Conservation (phyloP, 306 rosid species). For the Pueraria montana region DNA sequence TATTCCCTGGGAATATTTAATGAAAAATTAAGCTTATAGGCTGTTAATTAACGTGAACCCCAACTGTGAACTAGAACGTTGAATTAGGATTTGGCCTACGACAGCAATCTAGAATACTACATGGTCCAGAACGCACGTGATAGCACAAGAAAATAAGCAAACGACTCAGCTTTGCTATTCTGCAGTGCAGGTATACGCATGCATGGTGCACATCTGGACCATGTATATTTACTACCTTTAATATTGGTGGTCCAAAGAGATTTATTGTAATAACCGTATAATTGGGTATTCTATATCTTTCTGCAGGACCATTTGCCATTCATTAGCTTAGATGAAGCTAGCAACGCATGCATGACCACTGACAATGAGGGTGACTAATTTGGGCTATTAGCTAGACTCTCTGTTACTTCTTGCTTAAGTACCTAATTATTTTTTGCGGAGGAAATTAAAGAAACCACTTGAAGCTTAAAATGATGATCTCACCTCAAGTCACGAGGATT, state of each 20-base stretch:
- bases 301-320: constrained; percentile 68
- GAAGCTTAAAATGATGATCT: neutral
- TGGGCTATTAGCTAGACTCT: constrained; percentile 3
- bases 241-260: constrained; percentile 57
- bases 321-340: constrained; percentile 58
- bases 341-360: constrained; percentile 53
- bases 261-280: constrained; percentile 60
- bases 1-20: neutral
- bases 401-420: neutral
- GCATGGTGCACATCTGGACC: constrained; percentile 51
- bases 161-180: constrained; percentile 38
- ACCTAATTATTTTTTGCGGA: neutral
- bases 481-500: neutral
- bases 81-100: constrained; percentile 29
- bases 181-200: constrained; percentile 8
- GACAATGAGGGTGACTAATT: constrained; percentile 42
- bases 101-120: neutral
- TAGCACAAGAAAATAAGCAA: neutral
- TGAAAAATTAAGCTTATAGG: too few species aligned
- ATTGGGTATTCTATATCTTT: constrained; percentile 54
- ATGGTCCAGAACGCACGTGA: constrained; percentile 77
- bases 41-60: too few species aligned
- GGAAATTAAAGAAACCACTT: neutral
- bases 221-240: constrained; percentile 36
- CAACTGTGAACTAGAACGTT: constrained; percentile 36